A percentile compares a stretch with the other conserved stretches of the same genome.
phyloP scores from a whole-genome alignment of 169 alveolate species.

The Eimeria praecox region DNA sequence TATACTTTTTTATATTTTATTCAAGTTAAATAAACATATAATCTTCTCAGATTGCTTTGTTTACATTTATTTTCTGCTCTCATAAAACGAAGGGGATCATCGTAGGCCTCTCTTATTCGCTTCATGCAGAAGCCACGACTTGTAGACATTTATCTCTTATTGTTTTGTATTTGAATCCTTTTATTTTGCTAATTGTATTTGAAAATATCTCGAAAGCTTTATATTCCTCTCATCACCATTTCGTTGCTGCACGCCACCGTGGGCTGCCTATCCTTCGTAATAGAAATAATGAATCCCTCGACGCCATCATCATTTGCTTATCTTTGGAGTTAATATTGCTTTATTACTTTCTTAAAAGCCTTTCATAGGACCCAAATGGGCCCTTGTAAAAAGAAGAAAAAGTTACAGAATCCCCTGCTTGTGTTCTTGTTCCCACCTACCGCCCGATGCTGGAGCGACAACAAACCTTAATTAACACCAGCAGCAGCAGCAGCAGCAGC shows the following conservation, averaged over 20 bases:
- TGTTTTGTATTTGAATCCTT: not conserved
- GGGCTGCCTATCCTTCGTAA: not conserved
- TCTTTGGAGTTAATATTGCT: not conserved
- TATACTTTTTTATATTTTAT: not conserved
- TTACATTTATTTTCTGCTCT: not conserved
- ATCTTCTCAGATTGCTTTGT: not conserved
- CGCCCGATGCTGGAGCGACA: constrained; percentile 1
- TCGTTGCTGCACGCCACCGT: not conserved
- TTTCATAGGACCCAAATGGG: not conserved
- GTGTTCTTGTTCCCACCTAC: not conserved
- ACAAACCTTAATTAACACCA: not conserved
- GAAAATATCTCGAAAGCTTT: not conserved
- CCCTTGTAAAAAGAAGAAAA: constrained; percentile 18
- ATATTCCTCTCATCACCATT: not conserved
- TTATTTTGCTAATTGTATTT: not conserved
- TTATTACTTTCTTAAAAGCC: not conserved
- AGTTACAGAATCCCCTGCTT: not conserved
- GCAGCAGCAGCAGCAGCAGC: not conserved
- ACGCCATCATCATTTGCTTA: not conserved
- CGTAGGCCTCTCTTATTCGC: not conserved
- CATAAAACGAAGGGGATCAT: not conserved
- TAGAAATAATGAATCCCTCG: not conserved
- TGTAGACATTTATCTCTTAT: not conserved
- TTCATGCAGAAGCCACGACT: not conserved
- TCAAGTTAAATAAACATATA: not conserved